Conservation (phyloP, 2,329 filamentous ascomycete genomes). For the Fusarium sp. region DNA sequence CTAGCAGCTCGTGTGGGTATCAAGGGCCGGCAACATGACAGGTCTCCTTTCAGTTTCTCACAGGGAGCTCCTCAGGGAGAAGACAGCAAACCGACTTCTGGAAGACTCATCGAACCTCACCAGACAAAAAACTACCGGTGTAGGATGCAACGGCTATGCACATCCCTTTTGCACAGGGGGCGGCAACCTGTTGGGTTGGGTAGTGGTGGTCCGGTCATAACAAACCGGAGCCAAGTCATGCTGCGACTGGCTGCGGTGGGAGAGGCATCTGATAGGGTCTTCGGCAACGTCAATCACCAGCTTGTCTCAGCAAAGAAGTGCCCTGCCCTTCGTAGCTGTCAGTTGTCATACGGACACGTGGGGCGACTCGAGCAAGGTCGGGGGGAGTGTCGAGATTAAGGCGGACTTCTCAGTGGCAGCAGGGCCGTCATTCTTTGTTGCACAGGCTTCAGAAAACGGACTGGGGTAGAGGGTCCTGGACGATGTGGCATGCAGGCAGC, state of each 20-base stretch:
- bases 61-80: slow-evolving; percentile 10
- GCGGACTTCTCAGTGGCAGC: slow-evolving; percentile 18
- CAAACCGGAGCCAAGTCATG: slow-evolving; percentile 16
- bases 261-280: slow-evolving; percentile 16
- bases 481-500: slow-evolving; percentile 44
- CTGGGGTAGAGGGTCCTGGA: slow-evolving; percentile 39
- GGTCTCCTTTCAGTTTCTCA: slow-evolving; percentile 21
- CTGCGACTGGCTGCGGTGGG: slow-evolving; percentile 4
- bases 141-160: slow-evolving; percentile 37
- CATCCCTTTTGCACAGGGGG: slow-evolving; percentile 30
- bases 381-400: slow-evolving; percentile 31
- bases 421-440: slow-evolving; percentile 37
- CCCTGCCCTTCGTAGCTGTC: slow-evolving; percentile 26
- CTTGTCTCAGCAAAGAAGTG: slow-evolving; percentile 19
- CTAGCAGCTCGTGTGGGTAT: slow-evolving; percentile 53
- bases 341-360: slow-evolving; percentile 43
- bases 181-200: slow-evolving; percentile 4
- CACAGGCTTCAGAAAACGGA: slow-evolving; percentile 38
- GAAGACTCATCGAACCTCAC: slow-evolving; percentile 32
- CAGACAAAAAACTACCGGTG: slow-evolving; percentile 20
- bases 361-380: slow-evolving; percentile 41
- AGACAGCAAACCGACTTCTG: slow-evolving; percentile 32
- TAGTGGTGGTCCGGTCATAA: slow-evolving; percentile 3
- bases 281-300: slow-evolving; percentile 25
- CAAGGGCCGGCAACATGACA: slow-evolving; percentile 44